phyloP scores from a whole-genome alignment of 345 rosid genomes.

The Punica granatum region DNA sequence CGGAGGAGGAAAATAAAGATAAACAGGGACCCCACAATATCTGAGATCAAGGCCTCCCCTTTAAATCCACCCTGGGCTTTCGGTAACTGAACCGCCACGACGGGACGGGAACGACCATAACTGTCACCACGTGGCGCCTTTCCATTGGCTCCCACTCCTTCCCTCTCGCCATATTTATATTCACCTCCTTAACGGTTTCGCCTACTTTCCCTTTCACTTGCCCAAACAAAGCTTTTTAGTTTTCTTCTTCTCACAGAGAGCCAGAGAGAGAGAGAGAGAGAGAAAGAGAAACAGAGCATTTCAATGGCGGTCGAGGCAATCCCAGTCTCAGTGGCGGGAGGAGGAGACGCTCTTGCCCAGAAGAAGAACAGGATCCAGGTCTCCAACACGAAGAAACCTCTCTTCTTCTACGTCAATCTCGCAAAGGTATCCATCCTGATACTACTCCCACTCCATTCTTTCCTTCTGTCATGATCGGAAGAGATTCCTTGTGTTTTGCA shows the following conservation, averaged over 20 bases:
- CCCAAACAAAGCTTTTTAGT: background rate
- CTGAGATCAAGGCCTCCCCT: slow-evolving; percentile 5
- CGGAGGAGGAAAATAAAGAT: too few species aligned
- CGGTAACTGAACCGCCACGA: background rate
- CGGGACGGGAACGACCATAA: background rate
- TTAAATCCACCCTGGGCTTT: background rate
- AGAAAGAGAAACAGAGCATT: background rate
- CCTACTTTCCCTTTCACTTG: background rate
- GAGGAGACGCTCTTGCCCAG: slow-evolving; percentile 23
- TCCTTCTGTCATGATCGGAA: too few species aligned
- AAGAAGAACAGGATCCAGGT: slow-evolving; percentile 64
- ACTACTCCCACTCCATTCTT: background rate
- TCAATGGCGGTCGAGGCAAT: background rate
- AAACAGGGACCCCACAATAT: background rate
- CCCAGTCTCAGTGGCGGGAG: background rate
- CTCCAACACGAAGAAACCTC: slow-evolving; percentile 58
- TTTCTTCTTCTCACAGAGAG: background rate
- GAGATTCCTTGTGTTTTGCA: too few species aligned
- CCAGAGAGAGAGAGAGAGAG: background rate
- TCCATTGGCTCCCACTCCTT: background rate
- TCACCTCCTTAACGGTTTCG: slow-evolving; percentile 4
- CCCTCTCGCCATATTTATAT: background rate
- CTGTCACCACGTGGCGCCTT: background rate
- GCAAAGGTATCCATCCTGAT: slow-evolving; percentile 24
- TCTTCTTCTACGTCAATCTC: slow-evolving; percentile 63